Evolutionary conservation across 495 filamentous ascomycete species (phyloP), one percentile per base, ranked within the genome.

Genomic region (Xanthoparmelia taractica): DNA sequence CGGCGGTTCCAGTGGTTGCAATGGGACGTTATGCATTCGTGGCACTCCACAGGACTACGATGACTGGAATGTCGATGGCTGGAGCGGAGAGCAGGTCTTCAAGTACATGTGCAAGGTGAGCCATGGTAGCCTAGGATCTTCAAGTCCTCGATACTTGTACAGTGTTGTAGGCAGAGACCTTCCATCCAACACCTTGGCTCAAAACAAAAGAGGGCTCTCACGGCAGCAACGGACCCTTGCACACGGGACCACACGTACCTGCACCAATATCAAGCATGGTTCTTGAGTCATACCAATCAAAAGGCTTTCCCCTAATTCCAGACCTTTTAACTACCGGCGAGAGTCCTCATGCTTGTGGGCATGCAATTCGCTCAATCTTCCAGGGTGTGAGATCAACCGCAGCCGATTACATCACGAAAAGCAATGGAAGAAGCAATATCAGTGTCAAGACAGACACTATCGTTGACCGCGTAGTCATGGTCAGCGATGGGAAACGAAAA

Each of bases 21-120:
- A 82, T 68, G 78, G 78, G 50, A 81, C 75, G 59, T 73, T 78
- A 18, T 80, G 77, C 69, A 74, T 81, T 47, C 78, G 78, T 33
- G 81, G 80, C 45, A 74, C 73, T 55, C 73, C 75, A 33, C 73
- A 75, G 27, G 80, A 79, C 60, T 83, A 78, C 58, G 79, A 82
- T 70, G 78, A 80, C 66, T 83, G 79, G 79, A 65, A 67, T 38
- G 47, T 76, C 23, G 67, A 68, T 15, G 76, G 70, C n/a, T 78
- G 75, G 76, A 71, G 67, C 54, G 74, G 76, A 23, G 67, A 76
- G 23, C 68, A 76, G 58, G 68, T 78, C 50, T 79, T 73, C 55
- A 65, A 63, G n/a, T 76, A 69, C 47, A 76, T 76, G 71, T 68
- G 63, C 57, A 76, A 76, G 69, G 70, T 67, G 45, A 38, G 57